phyloP scores from a whole-genome alignment of 192 early-diverging fungal genomes.

The Umbelopsis isabellina region DNA sequence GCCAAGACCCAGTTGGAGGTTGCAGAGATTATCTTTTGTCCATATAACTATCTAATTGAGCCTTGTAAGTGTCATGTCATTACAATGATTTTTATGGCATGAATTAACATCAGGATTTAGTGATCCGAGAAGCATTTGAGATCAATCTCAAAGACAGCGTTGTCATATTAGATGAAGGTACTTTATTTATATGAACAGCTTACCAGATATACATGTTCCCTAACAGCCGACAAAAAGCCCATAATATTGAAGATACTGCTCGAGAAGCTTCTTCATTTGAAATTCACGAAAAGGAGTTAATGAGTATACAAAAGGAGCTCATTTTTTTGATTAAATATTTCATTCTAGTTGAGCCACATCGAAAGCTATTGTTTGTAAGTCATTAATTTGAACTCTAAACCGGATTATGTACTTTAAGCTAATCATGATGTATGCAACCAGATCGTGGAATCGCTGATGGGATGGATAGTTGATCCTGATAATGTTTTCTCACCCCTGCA shows the following conservation, averaged over 20 bases:
- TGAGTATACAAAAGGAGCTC: conserved; percentile 39
- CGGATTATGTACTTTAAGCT: not conserved
- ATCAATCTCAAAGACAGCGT: conserved; percentile 51
- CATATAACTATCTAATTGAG: conserved; percentile 70
- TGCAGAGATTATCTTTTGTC: conserved; percentile 66
- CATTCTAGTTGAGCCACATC: conserved; percentile 27
- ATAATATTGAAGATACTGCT: conserved; percentile 65
- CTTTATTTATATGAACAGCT: not conserved
- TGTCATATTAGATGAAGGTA: conserved; percentile 65
- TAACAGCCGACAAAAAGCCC: conserved; percentile 33
- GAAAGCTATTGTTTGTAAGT: conserved; percentile 29
- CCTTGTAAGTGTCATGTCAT: conserved; percentile 38
- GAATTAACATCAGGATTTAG: conserved; percentile 4
- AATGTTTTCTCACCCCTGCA: conserved; percentile 24
- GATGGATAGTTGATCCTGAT: conserved; percentile 29
- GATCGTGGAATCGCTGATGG: conserved; percentile 19
- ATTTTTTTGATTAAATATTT: conserved; percentile 27
- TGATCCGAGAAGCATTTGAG: conserved; percentile 49
- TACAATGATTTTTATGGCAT: not conserved
- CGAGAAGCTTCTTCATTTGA: conserved; percentile 56
- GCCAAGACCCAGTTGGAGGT: conserved; percentile 42
- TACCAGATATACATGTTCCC: not conserved
- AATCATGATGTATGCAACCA: not conserved
- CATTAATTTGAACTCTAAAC: not conserved
- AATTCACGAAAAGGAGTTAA: conserved; percentile 45